Evolutionary conservation across 2,329 filamentous ascomycete species (phyloP).

Genomic region (Apiospora phragmitis): DNA sequence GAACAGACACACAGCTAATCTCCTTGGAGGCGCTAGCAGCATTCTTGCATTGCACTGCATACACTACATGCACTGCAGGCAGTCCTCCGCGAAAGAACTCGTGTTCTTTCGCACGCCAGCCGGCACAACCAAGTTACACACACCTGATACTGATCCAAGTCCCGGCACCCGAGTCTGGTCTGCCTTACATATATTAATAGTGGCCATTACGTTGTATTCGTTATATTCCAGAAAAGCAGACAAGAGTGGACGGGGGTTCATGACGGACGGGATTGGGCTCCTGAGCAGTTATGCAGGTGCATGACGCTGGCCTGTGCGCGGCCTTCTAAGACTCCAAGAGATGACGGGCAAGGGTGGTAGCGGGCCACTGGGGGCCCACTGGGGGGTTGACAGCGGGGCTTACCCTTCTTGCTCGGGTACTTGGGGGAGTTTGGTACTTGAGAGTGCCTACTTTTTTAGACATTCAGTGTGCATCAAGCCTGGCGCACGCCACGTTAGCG

Average conservation of each 20-base stretch:
- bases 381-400: neutral
- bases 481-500: conserved; percentile 2
- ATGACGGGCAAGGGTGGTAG: neutral
- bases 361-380: neutral
- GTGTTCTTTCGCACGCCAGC: neutral
- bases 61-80: neutral
- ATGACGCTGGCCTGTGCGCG: neutral
- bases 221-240: neutral
- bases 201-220: neutral
- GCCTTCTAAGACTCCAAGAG: neutral
- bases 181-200: conserved; percentile 1
- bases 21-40: neutral
- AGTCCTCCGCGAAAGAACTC: neutral
- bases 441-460: neutral
- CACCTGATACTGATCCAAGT: neutral
- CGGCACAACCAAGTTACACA: neutral
- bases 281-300: neutral
- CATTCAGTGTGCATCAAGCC: conserved; percentile 5
- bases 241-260: neutral
- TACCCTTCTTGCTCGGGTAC: neutral
- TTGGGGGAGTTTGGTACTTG: neutral
- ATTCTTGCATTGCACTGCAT: neutral
- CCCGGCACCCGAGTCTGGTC: neutral
- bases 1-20: neutral
- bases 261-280: neutral